A percentile compares a stretch with the other conserved stretches of the same genome.
Conservation (phyloP, 2,329 filamentous ascomycete genomes). For the Teratosphaeria viscida region DNA sequence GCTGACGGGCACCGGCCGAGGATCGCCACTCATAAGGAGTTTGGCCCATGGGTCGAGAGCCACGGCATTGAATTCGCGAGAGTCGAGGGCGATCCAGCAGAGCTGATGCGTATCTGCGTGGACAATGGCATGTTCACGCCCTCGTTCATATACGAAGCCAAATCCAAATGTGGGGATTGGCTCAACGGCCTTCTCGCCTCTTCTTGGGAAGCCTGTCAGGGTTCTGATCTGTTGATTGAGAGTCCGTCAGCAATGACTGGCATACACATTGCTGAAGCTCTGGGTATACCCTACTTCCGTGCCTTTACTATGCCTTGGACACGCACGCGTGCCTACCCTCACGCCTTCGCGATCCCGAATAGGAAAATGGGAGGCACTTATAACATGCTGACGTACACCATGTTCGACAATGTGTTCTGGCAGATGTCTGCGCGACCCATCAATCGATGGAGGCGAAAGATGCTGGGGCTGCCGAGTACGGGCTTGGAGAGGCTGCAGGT, state of each 20-base stretch:
- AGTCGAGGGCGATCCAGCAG: conserved; percentile 81
- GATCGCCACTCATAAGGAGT: conserved; percentile 89
- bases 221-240: conserved; percentile 83
- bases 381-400: conserved; percentile 89
- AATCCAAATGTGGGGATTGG: conserved; percentile 83
- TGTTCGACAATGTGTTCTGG: conserved; percentile 98
- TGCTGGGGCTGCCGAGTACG: conserved; percentile 68
- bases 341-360: conserved; percentile 88
- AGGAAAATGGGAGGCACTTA: conserved; percentile 91
- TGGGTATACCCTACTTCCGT: conserved; percentile 89
- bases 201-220: conserved; percentile 74
- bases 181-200: conserved; percentile 77
- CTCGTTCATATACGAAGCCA: conserved; percentile 80
- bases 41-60: conserved; percentile 77
- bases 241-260: conserved; percentile 95
- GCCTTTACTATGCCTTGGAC: conserved; percentile 99
- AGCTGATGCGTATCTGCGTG: conserved; percentile 92
- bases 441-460: conserved; percentile 81
- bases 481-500: conserved; percentile 83
- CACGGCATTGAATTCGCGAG: conserved; percentile 88
- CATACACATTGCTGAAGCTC: conserved; percentile 90
- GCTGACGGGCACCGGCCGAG: conserved; percentile 76
- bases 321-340: conserved; percentile 85
- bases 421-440: conserved; percentile 82
- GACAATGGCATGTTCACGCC: conserved; percentile 96